Base-by-base conservation (phyloP, 2,329 filamentous ascomycete species). In the Periconia sp. region DNA sequence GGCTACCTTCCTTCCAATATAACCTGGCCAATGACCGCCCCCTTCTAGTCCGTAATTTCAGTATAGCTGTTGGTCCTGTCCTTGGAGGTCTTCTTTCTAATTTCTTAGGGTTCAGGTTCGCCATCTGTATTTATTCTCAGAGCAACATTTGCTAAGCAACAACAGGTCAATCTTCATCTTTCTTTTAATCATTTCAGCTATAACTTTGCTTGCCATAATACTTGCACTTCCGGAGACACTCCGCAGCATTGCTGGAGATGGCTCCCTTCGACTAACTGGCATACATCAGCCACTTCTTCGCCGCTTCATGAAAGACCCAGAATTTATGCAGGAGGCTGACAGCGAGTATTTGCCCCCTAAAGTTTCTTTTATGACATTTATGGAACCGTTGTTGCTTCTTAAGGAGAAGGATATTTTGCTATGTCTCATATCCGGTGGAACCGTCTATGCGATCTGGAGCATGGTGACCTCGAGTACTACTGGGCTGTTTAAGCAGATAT, bases 131-230 rank as follows among this genome's bases (percentile, higher is more conserved):
- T n/a, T n/a, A n/a, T n/a, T n/a, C n/a, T n/a, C n/a, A n/a, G n/a
- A n/a, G n/a, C n/a, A n/a, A n/a, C n/a, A n/a, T n/a, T n/a, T n/a
- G n/a, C n/a, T n/a, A n/a, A n/a, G n/a, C 43, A 40, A 59, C 11
- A 0, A 77, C 86, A 69, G 84, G 83, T 69, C 71, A 3, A 74
- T 81, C 5, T 82, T 82, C 48, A 79, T 78, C 72, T 78, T 80
- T 42, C 65, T 82, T 66, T 66, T 76, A 26, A 77, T 81, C 15
- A 63, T 78, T 34, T 67, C 73, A 0, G 70, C 65, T 0, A 56
- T 48, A n/a, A 70, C 68, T 31, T 40, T 74, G 6, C 12, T 68
- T 5, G 13, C 67, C 0, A 44, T 74, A 1, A 34, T 66, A n/a
- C n/a, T 70, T 2, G 34, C 71, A 1, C 46, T 77, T 1, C 74